phyloP scores from a whole-genome alignment of 1,139 yeast species.

The Yamadazyma sp. region DNA sequence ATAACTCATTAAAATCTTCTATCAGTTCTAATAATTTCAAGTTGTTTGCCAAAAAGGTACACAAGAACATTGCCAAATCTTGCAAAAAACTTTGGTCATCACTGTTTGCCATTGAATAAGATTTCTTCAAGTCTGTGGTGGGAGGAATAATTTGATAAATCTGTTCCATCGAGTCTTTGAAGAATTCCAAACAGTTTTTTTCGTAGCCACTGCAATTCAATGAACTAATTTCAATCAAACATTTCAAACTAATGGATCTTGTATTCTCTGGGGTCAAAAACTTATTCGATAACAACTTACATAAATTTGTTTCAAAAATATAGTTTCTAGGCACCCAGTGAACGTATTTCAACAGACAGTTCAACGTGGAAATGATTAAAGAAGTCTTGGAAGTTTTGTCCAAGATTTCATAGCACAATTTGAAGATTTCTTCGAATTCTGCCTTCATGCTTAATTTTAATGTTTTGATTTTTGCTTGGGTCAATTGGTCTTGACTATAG shows the following conservation, averaged over 20 bases:
- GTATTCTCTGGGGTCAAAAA: slow-evolving; percentile 80
- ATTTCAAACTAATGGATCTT: slow-evolving; percentile 81
- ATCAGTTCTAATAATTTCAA: slow-evolving; percentile 69
- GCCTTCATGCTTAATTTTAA: slow-evolving; percentile 82
- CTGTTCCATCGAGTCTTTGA: slow-evolving; percentile 72
- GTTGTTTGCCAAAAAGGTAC: slow-evolving; percentile 81
- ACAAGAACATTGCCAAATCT: slow-evolving; percentile 90
- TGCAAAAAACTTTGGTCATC: slow-evolving; percentile 92
- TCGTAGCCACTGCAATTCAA: slow-evolving; percentile 65
- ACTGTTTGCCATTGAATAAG: slow-evolving; percentile 75
- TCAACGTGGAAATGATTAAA: slow-evolving; percentile 79
- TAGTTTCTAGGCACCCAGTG: slow-evolving; percentile 94
- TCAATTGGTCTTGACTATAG: slow-evolving; percentile 90
- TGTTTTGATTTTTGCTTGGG: slow-evolving; percentile 87
- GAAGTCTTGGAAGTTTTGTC: slow-evolving; percentile 86
- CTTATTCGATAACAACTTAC: slow-evolving; percentile 69
- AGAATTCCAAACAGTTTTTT: slow-evolving; percentile 66
- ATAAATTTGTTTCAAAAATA: slow-evolving; percentile 82
- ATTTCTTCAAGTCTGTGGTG: slow-evolving; percentile 66
- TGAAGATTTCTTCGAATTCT: slow-evolving; percentile 91
- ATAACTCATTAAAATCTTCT: slow-evolving; percentile 55
- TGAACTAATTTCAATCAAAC: slow-evolving; percentile 86
- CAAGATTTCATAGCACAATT: slow-evolving; percentile 87
- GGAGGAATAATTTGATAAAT: slow-evolving; percentile 73
- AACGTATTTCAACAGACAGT: slow-evolving; percentile 78